Conservation (phyloP, 2,329 filamentous ascomycete genomes). For the Epichloe brachyelytri region DNA sequence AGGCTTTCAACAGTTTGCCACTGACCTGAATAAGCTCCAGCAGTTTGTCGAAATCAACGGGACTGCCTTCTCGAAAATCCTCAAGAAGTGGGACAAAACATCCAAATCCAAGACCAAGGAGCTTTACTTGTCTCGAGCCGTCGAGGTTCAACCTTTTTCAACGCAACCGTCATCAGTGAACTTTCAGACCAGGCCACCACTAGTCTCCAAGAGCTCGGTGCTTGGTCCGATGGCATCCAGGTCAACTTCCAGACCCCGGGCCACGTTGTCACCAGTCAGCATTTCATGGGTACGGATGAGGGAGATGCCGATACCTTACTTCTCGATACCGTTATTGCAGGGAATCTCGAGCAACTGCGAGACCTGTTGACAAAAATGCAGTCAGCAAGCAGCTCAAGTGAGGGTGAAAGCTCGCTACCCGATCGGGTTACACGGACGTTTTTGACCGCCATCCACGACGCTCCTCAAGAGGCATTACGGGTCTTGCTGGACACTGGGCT, state of each 20-base stretch:
- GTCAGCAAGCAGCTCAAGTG: conserved; percentile 38
- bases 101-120: conserved; percentile 98
- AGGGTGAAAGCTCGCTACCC: conserved; percentile 42
- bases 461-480: conserved; percentile 61
- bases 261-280: conserved; percentile 53
- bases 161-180: conserved; percentile 90
- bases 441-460: conserved; percentile 77
- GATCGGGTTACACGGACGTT: conserved; percentile 85
- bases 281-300: conserved; percentile 64
- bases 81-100: conserved; percentile 99
- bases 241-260: conserved; percentile 62
- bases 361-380: conserved; percentile 71
- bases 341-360: conserved; percentile 62
- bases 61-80: conserved; percentile 93
- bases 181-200: conserved; percentile 94
- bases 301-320: conserved; percentile 82
- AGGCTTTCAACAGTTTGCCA: conserved; percentile 93
- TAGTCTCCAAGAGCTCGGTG: conserved; percentile 86
- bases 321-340: conserved; percentile 72
- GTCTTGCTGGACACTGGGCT: conserved; percentile 67
- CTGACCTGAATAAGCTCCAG: conserved; percentile 92
- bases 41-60: conserved; percentile 98
- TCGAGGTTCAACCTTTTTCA: conserved; percentile 97
- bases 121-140: conserved; percentile 85
- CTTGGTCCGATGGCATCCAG: conserved; percentile 93